Conservation (phyloP, 495 filamentous ascomycete species). For the Jackrogersella multiformis region DNA sequence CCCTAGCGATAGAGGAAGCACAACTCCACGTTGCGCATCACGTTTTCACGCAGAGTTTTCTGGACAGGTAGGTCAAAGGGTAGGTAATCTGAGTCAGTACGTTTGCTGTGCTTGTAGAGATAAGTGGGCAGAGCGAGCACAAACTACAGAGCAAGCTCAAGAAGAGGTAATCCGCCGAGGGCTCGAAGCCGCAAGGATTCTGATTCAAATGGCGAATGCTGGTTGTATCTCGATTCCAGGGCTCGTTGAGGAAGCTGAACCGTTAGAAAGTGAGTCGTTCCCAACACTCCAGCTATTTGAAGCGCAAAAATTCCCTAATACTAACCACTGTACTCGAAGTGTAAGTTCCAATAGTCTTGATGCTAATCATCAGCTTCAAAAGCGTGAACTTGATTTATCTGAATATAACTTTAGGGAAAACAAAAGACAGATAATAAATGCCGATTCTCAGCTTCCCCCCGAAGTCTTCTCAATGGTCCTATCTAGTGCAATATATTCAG, state of each 20-base stretch:
- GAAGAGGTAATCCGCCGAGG: constrained; percentile 2
- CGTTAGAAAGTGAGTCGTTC: neutral
- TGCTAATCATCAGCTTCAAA: neutral
- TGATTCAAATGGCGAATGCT: constrained; percentile 1
- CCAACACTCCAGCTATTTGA: neutral
- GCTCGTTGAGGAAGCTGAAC: neutral
- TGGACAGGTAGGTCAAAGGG: neutral
- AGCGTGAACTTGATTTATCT: neutral
- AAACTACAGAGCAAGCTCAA: neutral
- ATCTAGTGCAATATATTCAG: neutral
- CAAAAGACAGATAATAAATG: neutral
- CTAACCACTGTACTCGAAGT: neutral
- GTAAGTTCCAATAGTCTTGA: neutral
- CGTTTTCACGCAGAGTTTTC: neutral
- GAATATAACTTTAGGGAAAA: neutral
- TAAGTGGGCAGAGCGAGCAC: neutral
- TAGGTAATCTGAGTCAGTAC: neutral
- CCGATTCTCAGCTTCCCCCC: neutral
- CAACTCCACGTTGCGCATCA: neutral
- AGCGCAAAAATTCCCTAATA: too few relatives aligned
- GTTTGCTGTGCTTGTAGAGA: neutral
- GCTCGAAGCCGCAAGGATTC: constrained; percentile 2
- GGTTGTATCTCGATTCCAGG: neutral
- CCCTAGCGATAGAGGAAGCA: too few relatives aligned
- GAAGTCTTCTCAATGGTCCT: constrained; percentile 29